Evolutionary conservation across 164 flowering plant genomes (phyloP).

Genomic region (Cinnamomum chago): DNA sequence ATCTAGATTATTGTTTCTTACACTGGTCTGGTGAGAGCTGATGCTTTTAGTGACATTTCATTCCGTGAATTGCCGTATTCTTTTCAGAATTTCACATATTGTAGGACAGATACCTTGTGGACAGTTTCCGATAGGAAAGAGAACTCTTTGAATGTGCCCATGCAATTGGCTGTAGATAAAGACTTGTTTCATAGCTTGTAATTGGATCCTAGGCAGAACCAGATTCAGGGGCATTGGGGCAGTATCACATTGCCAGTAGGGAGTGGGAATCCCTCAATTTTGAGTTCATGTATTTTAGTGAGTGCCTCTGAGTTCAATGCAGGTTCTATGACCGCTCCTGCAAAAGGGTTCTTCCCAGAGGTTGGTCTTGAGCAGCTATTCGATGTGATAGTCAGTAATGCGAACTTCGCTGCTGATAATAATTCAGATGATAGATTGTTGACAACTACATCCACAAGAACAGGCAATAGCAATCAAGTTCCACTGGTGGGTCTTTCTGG

Average conservation of each 20-base stretch:
- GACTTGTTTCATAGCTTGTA: constrained; percentile 35
- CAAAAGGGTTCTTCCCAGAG: constrained; percentile 56
- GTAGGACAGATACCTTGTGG: constrained; percentile 15
- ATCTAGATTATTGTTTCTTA: too few relatives aligned
- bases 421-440: constrained; percentile 41
- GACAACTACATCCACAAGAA: constrained; percentile 35
- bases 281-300: constrained; percentile 25
- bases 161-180: constrained; percentile 17
- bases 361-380: constrained; percentile 56
- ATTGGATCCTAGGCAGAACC: constrained; percentile 18
- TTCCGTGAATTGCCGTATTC: constrained; percentile 23
- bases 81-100: constrained; percentile 29
- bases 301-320: constrained; percentile 35
- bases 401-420: constrained; percentile 23
- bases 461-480: constrained; percentile 31
- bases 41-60: neutral
- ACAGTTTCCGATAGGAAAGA: constrained; percentile 19
- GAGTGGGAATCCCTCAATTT: constrained; percentile 13
- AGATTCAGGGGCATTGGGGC: constrained; percentile 29
- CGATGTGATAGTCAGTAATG: constrained; percentile 24
- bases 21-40: constrained; percentile 16
- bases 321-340: constrained; percentile 20
- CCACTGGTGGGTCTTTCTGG: constrained; percentile 16
- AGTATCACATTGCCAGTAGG: constrained; percentile 29
- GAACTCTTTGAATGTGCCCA: constrained; percentile 16